These are phyloP conservation scores for Populus nigra DNA, from an alignment of 345 rosid genomes.

Conservation along the genomic window DNA sequence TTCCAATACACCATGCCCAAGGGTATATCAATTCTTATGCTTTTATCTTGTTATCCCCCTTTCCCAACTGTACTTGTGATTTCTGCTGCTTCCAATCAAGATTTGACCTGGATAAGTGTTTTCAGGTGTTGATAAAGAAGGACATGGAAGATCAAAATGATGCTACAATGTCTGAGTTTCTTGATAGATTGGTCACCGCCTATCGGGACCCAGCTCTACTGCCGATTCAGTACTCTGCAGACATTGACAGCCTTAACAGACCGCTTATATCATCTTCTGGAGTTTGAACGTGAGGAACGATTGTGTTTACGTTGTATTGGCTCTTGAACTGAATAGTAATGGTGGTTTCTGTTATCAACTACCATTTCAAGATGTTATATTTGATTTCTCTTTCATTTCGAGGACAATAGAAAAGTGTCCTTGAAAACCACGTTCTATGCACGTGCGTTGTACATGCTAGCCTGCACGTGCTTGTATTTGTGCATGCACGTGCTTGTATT, in stretches of 20 bases:
- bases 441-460: not conserved
- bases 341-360: not conserved
- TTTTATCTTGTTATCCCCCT: not conserved
- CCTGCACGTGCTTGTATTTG: not conserved
- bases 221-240: constrained; percentile 54
- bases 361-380: constrained; percentile 1
- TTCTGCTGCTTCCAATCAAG: constrained; percentile 3
- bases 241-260: constrained; percentile 48
- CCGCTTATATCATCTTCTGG: constrained; percentile 61
- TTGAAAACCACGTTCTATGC: not conserved
- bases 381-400: not conserved
- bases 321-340: not conserved
- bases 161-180: constrained; percentile 58
- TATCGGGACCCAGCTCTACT: constrained; percentile 78
- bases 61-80: not conserved
- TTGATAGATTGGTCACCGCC: constrained; percentile 48
- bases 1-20: not conserved
- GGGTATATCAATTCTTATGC: not conserved
- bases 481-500: too few species aligned
- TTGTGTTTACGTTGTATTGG: not conserved
- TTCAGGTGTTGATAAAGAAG: constrained; percentile 68
- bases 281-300: constrained; percentile 36
- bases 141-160: constrained; percentile 64
- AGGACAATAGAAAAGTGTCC: not conserved
- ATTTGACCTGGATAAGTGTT: constrained; percentile 8